These are phyloP conservation scores for Sphagnum magellanicum DNA, from an alignment of 228 moss, liverwort and hornwort species.

Conservation along the genomic window DNA sequence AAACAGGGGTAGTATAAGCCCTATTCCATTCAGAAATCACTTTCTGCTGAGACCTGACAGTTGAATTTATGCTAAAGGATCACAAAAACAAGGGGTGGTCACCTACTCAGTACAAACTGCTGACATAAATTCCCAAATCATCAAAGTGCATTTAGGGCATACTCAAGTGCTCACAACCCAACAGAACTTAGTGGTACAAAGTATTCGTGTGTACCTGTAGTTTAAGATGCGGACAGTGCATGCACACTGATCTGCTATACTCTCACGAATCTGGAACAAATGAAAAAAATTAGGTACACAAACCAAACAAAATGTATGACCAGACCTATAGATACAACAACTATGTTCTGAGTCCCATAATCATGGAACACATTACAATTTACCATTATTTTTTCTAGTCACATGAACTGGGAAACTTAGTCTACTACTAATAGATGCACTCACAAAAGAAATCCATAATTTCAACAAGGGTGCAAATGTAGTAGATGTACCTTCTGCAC, in stretches of 20 bases:
- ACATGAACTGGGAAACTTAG: not conserved
- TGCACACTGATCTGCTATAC: conserved; percentile 38
- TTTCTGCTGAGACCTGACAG: not conserved
- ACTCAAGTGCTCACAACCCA: too few relatives aligned
- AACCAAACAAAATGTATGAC: not conserved
- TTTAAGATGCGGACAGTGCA: conserved; percentile 71
- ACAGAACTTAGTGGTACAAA: too few relatives aligned
- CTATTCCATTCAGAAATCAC: not conserved
- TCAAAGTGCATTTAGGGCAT: too few relatives aligned
- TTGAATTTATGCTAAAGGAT: too few relatives aligned
- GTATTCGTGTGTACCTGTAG: conserved; percentile 34
- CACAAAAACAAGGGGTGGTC: too few relatives aligned
- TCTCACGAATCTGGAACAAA: conserved; percentile 54
- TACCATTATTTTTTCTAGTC: not conserved
- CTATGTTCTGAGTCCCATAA: not conserved
- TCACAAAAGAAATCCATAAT: not conserved
- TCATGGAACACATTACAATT: not conserved
- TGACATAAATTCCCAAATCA: too few relatives aligned
- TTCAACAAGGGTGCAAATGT: too few relatives aligned
- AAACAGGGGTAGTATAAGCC: not conserved
- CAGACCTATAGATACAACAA: not conserved
- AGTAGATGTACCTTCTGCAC: conserved; percentile 41
- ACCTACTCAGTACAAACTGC: too few relatives aligned
- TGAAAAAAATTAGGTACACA: not conserved
- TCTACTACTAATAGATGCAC: not conserved